phyloP scores from a whole-genome alignment of 371 early-diverging fungal genomes.

The Sporodiniella umbellata region DNA sequence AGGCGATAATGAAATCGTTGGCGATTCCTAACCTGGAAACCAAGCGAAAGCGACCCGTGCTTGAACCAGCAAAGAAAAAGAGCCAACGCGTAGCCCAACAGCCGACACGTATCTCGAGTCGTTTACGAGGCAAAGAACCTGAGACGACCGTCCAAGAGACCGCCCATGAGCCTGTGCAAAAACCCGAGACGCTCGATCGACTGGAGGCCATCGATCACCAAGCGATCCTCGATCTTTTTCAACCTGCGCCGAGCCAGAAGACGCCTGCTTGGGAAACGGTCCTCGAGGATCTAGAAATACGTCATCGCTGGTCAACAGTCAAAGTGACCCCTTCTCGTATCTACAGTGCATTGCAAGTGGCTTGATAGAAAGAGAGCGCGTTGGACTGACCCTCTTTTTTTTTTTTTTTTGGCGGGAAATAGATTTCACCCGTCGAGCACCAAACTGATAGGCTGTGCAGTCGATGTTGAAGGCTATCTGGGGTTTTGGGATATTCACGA shows the following conservation, averaged over 20 bases:
- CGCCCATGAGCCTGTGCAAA: too few relatives aligned
- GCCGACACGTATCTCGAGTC: constrained; percentile 39
- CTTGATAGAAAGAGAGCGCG: too few relatives aligned
- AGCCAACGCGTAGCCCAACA: too few relatives aligned
- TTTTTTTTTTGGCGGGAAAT: too few relatives aligned
- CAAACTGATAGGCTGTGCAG: constrained; percentile 58
- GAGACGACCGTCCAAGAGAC: constrained; percentile 2
- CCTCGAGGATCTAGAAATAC: constrained; percentile 27
- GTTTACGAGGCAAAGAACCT: constrained; percentile 36
- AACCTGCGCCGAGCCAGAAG: too few relatives aligned
- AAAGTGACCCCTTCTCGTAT: constrained; percentile 60
- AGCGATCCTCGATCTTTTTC: constrained; percentile 21
- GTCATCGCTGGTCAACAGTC: constrained; percentile 52
- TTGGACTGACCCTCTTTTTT: too few relatives aligned
- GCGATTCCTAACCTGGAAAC: constrained; percentile 18
- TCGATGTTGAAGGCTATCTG: constrained; percentile 61
- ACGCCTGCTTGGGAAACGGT: too few relatives aligned
- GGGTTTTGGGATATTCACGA: constrained; percentile 68
- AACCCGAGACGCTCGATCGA: constrained; percentile 19
- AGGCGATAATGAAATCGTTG: constrained; percentile 34
- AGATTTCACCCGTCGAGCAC: constrained; percentile 63
- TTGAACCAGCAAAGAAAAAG: constrained; percentile 1
- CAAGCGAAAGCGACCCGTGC: not conserved
- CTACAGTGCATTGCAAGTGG: constrained; percentile 35
- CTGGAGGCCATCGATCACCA: constrained; percentile 25